A percentile compares a stretch with the other conserved stretches of the same genome.
Conservation (phyloP, 805 yeast species). For the Debaryomyces tyrocola region DNA sequence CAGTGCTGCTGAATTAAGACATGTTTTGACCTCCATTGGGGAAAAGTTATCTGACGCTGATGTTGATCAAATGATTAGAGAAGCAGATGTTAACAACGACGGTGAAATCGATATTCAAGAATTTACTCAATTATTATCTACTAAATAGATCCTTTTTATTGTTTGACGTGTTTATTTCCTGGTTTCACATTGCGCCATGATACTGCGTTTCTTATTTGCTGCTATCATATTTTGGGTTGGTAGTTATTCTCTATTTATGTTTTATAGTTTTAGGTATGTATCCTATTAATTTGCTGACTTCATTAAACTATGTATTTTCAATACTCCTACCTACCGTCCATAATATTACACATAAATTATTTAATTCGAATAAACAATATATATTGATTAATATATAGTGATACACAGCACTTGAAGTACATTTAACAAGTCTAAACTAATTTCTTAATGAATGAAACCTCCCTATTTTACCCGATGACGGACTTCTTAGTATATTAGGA, state of each 20-base stretch:
- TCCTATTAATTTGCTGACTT: background rate
- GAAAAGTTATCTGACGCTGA: slow-evolving; percentile 95
- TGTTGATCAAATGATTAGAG: slow-evolving; percentile 95
- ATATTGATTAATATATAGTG: no score
- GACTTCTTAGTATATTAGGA: slow-evolving; percentile 10
- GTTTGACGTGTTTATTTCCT: background rate
- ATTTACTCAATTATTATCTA: slow-evolving; percentile 84
- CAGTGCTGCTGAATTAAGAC: slow-evolving; percentile 94
- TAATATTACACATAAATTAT: no score
- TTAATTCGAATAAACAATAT: no score
- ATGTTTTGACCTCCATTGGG: slow-evolving; percentile 95
- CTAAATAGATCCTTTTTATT: slow-evolving; percentile 47
- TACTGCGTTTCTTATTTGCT: background rate
- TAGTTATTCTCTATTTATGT: background rate
- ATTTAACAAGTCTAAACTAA: background rate
- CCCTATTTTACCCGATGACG: slow-evolving; percentile 14
- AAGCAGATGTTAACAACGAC: slow-evolving; percentile 92
- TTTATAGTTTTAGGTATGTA: background rate
- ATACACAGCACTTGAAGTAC: no score
- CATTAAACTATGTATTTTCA: background rate
- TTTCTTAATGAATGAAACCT: slow-evolving; percentile 17
- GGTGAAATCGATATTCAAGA: slow-evolving; percentile 97
- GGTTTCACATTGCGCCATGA: background rate
- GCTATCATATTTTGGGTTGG: background rate
- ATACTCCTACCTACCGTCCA: no score